Percentiles rank a stretch among this genome's conserved stretches.
These are phyloP conservation scores for Solanum pimpinellifolium DNA, from an alignment of 257 asterid genomes.

Conservation along the genomic window DNA sequence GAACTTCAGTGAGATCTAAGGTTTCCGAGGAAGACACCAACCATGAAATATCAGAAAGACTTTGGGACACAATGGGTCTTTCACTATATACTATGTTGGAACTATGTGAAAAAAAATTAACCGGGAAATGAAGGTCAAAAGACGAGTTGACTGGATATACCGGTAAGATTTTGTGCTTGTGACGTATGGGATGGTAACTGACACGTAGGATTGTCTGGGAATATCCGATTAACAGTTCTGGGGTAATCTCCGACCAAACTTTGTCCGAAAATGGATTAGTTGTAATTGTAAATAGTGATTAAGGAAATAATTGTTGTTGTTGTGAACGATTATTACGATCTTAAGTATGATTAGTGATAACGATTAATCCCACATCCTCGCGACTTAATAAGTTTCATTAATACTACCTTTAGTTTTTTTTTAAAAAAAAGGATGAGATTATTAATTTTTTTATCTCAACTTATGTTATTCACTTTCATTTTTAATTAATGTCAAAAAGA, in stretches of 20 bases:
- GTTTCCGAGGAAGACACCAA: neutral
- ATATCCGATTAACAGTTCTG: slow-evolving; percentile 22
- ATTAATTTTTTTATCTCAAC: neutral
- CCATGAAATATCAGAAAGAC: neutral
- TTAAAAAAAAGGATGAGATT: neutral
- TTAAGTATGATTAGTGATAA: neutral
- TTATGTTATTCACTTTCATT: too few relatives aligned
- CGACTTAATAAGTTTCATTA: neutral
- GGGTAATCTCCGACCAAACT: slow-evolving; percentile 15
- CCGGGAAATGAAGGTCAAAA: slow-evolving; percentile 23
- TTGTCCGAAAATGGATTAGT: neutral
- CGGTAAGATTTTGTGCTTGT: slow-evolving; percentile 6
- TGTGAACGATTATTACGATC: neutral
- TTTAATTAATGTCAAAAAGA: too few relatives aligned
- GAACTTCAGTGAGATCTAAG: neutral
- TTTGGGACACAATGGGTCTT: neutral
- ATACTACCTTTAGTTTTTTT: neutral
- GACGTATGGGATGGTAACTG: slow-evolving; percentile 26
- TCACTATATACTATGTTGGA: neutral
- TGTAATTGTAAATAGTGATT: neutral
- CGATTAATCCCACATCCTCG: slow-evolving; percentile 1
- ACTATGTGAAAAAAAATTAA: neutral
- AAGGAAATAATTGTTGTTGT: neutral
- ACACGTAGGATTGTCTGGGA: slow-evolving; percentile 50
- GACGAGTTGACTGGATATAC: slow-evolving; percentile 9